Evolutionary conservation across 2,329 filamentous ascomycete species (phyloP).

Genomic region (Cladosporium oxysporum): DNA sequence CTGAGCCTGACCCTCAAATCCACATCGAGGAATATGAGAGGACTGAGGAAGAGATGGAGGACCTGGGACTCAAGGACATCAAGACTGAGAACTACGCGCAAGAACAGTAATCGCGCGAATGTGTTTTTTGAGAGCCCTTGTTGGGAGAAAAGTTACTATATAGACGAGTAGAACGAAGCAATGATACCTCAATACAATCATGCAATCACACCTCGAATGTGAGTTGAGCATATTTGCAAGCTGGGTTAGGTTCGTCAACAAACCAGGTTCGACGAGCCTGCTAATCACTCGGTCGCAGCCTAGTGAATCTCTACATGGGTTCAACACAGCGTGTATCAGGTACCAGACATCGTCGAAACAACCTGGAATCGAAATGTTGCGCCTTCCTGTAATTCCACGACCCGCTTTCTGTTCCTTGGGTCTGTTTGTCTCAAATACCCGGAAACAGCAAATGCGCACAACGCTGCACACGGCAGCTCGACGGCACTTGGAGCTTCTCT

Average conservation of each 20-base stretch:
- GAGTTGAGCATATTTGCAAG: background rate
- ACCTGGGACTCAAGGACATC: conserved; percentile 88
- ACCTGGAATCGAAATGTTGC: background rate
- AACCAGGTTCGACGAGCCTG: background rate
- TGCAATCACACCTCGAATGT: background rate
- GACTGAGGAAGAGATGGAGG: conserved; percentile 90
- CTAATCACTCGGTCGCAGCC: background rate
- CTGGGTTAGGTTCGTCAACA: background rate
- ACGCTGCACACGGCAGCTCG: background rate
- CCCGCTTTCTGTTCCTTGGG: too few species aligned
- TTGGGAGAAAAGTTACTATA: background rate
- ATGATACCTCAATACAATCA: conserved; percentile 12
- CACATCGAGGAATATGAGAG: conserved; percentile 79
- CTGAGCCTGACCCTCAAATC: conserved; percentile 83
- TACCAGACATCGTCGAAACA: background rate
- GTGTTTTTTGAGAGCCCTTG: background rate
- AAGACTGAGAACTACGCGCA: conserved; percentile 81
- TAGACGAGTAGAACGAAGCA: conserved; percentile 19
- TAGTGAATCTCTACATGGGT: background rate
- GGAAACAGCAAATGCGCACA: background rate
- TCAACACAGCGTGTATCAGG: background rate
- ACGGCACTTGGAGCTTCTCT: background rate
- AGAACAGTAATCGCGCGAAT: background rate
- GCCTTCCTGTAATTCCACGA: background rate
- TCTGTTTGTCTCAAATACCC: background rate